These are phyloP conservation scores for Mucor mucedo DNA, from an alignment of 371 early-diverging fungal genomes.

Conservation along the genomic window DNA sequence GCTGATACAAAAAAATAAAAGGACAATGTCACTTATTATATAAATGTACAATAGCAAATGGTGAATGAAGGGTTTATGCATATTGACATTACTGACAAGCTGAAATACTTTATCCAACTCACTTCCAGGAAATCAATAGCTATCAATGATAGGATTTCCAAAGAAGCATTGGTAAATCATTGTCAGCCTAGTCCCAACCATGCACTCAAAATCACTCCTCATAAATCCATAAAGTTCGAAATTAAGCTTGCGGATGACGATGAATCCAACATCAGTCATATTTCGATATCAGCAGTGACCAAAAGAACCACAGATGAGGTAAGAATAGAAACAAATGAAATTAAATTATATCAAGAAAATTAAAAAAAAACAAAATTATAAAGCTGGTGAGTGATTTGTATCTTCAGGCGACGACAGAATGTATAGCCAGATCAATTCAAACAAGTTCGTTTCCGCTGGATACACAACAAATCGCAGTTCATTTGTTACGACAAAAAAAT, in stretches of 20 bases:
- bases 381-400: slow-evolving; percentile 31
- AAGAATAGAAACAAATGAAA: neutral
- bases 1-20: too few relatives aligned
- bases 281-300: slow-evolving; percentile 26
- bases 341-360: neutral
- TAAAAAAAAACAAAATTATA: neutral
- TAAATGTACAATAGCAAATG: slow-evolving; percentile 4
- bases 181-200: neutral
- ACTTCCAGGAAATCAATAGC: neutral
- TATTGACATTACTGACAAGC: slow-evolving; percentile 20
- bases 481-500: slow-evolving; percentile 21
- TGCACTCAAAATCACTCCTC: neutral
- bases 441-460: slow-evolving; percentile 18
- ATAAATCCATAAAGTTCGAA: slow-evolving; percentile 4
- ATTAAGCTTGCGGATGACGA: slow-evolving; percentile 23
- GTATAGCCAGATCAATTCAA: slow-evolving; percentile 22
- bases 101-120: neutral
- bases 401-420: slow-evolving; percentile 27
- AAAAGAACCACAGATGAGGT: slow-evolving; percentile 25
- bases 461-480: slow-evolving; percentile 20
- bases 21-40: neutral
- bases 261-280: slow-evolving; percentile 30
- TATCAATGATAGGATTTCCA: too few relatives aligned
- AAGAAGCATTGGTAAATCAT: too few relatives aligned
- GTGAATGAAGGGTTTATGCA: slow-evolving; percentile 33